These are phyloP conservation scores for Juglanconis sp. DNA, from an alignment of 2,329 filamentous ascomycete species.

Conservation along the genomic window DNA sequence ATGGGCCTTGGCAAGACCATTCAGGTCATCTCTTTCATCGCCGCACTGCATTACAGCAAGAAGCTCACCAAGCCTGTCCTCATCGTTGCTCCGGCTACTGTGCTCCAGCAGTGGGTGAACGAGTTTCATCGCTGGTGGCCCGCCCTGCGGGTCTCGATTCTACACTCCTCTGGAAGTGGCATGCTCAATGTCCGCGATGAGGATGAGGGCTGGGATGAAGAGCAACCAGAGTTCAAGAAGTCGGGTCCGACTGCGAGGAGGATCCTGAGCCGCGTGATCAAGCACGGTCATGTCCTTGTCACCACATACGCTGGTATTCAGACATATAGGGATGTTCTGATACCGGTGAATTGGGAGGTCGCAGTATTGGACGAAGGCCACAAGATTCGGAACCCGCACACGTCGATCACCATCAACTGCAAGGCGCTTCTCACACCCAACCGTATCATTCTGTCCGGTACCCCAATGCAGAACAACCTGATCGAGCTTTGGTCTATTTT, in stretches of 20 bases:
- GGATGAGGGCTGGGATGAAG: constrained; percentile 52
- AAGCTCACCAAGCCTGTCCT: constrained; percentile 81
- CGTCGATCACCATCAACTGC: constrained; percentile 89
- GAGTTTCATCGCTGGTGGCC: constrained; percentile 99
- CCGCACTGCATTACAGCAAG: constrained; percentile 87
- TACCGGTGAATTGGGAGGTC: constrained; percentile 86
- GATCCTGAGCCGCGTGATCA: constrained; percentile 77
- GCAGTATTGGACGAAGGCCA: constrained; percentile 95
- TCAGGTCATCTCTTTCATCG: constrained; percentile 72
- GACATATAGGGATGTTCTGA: constrained; percentile 79
- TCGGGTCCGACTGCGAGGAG: constrained; percentile 68
- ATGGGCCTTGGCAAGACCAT: constrained; percentile 96
- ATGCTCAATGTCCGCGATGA: constrained; percentile 76
- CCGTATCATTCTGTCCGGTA: constrained; percentile 89
- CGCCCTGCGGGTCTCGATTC: constrained; percentile 89
- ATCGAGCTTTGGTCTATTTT: constrained; percentile 96
- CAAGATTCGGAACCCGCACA: constrained; percentile 96
- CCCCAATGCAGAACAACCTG: constrained; percentile 96
- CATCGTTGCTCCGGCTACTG: constrained; percentile 88
- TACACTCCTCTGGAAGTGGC: constrained; percentile 93
- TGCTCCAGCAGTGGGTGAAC: constrained; percentile 96
- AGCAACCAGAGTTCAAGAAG: constrained; percentile 44
- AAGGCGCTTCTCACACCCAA: constrained; percentile 91
- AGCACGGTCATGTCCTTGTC: constrained; percentile 86
- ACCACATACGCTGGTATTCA: constrained; percentile 97